phyloP scores from a whole-genome alignment of 2,329 filamentous ascomycete species.

The Helicocarpus griseus region DNA sequence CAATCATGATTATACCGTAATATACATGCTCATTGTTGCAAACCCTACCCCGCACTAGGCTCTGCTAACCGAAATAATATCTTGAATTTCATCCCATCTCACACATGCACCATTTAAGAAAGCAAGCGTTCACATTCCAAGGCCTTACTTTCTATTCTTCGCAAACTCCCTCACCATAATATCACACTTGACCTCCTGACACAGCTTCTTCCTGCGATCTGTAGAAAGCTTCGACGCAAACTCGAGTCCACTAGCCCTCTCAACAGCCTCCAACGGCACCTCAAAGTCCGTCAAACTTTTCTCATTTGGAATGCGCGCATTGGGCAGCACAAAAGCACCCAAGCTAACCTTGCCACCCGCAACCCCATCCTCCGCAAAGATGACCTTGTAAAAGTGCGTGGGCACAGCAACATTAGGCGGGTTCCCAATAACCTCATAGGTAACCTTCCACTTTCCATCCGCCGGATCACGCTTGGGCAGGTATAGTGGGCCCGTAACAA shows the following conservation, averaged over 20 bases:
- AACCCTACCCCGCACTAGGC: background rate
- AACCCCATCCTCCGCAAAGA: slow-evolving; percentile 79
- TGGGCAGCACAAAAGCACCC: slow-evolving; percentile 90
- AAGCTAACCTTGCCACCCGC: slow-evolving; percentile 67
- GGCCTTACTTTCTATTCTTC: slow-evolving; percentile 45
- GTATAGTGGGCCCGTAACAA: slow-evolving; percentile 91
- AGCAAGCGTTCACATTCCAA: slow-evolving; percentile 11
- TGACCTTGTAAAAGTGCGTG: slow-evolving; percentile 98
- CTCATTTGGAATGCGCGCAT: slow-evolving; percentile 75
- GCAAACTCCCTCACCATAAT: slow-evolving; percentile 70
- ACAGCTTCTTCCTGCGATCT: slow-evolving; percentile 66
- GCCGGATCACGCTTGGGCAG: slow-evolving; percentile 69
- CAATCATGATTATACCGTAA: background rate
- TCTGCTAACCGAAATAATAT: background rate
- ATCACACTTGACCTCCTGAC: slow-evolving; percentile 75
- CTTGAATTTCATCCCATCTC: slow-evolving; percentile 2
- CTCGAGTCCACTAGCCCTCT: slow-evolving; percentile 83
- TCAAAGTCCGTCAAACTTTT: slow-evolving; percentile 88
- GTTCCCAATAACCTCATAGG: slow-evolving; percentile 88
- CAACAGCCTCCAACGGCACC: slow-evolving; percentile 84
- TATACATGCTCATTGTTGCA: background rate
- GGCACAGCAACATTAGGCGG: slow-evolving; percentile 93
- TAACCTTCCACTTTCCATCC: slow-evolving; percentile 92
- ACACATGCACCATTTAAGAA: background rate
- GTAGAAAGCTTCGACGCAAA: slow-evolving; percentile 73